Conservation (phyloP, 768 basidiomycete species). For the Russula foetens region DNA sequence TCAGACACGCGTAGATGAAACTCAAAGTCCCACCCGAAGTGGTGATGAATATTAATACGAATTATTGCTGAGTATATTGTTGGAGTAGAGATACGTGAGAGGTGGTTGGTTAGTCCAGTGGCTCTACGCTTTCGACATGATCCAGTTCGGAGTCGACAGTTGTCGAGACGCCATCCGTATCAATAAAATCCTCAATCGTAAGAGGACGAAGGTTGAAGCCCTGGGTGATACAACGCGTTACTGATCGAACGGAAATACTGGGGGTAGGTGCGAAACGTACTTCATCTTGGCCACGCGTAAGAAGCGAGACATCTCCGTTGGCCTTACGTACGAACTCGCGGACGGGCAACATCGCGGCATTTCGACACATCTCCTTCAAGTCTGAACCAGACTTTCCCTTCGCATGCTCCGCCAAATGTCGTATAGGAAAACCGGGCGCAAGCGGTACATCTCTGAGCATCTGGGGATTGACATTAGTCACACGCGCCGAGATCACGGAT, state of each 20-base stretch:
- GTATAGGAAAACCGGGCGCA: slow-evolving; percentile 51
- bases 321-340: slow-evolving; percentile 68
- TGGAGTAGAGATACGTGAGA: not conserved
- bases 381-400: slow-evolving; percentile 85
- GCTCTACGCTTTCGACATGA: not conserved
- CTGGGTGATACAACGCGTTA: slow-evolving; percentile 30
- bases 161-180: slow-evolving; percentile 27
- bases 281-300: slow-evolving; percentile 35
- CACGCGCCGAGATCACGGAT: not conserved
- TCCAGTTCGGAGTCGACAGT: not conserved
- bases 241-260: not conserved
- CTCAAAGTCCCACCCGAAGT: not conserved
- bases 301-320: slow-evolving; percentile 40
- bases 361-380: slow-evolving; percentile 84
- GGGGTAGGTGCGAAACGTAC: slow-evolving; percentile 28
- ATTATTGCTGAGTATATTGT: not conserved
- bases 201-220: slow-evolving; percentile 75
- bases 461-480: slow-evolving; percentile 32
- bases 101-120: not conserved
- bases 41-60: not conserved
- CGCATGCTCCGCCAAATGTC: slow-evolving; percentile 55
- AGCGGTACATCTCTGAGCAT: slow-evolving; percentile 79
- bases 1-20: not conserved
- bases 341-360: slow-evolving; percentile 89
- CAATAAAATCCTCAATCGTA: slow-evolving; percentile 59